Evolutionary conservation across 441 rosid genomes (phyloP).

Genomic region (Isatis lusitanica): DNA sequence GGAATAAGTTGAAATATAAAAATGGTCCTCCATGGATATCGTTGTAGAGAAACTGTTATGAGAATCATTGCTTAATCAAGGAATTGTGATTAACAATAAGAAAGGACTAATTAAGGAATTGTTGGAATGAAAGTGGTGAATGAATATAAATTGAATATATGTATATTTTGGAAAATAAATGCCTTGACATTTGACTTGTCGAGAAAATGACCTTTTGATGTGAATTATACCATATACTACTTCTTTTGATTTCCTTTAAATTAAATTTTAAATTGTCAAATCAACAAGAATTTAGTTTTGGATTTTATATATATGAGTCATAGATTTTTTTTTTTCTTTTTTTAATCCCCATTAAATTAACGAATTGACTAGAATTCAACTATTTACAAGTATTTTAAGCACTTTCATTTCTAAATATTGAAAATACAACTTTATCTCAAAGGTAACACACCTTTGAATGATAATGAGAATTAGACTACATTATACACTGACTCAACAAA

Average conservation of each 20-base stretch:
- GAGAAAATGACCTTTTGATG: not conserved
- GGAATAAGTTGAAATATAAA: not conserved
- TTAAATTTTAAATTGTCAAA: not conserved
- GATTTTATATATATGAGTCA: no score
- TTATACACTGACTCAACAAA: constrained; percentile 11
- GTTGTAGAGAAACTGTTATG: not conserved
- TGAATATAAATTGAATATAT: constrained; percentile 5
- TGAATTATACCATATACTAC: not conserved
- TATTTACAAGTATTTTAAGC: not conserved
- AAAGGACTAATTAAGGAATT: constrained; percentile 1
- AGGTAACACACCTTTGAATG: not conserved
- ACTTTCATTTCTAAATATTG: not conserved
- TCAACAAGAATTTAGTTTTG: not conserved
- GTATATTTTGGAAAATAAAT: not conserved
- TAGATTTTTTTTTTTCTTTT: no score
- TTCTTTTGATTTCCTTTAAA: not conserved
- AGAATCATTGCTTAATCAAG: not conserved
- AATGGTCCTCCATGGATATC: not conserved
- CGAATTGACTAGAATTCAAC: not conserved
- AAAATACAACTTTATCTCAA: not conserved
- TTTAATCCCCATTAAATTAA: not conserved
- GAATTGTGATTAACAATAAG: not conserved
- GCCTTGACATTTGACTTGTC: not conserved
- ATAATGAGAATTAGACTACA: constrained; percentile 12
- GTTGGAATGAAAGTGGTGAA: not conserved